Percentiles rank a stretch among this genome's conserved stretches.
Evolutionary conservation across 768 basidiomycete genomes (phyloP).

Genomic region (Baorangia bicolor): DNA sequence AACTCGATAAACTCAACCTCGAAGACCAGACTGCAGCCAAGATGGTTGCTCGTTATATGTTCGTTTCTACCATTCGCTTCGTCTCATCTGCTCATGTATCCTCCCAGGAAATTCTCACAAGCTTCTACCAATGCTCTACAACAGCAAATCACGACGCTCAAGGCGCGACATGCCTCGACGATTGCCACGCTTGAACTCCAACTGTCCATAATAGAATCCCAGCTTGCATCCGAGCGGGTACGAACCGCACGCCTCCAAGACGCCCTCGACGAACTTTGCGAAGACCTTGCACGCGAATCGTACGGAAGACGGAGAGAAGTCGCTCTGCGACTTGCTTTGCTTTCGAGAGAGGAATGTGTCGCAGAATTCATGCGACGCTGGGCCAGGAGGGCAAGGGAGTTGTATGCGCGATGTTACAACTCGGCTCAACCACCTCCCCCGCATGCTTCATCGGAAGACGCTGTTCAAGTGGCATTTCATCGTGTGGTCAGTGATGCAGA

Average conservation of each 20-base stretch:
- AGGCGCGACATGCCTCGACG: conserved; percentile 62
- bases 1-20: conserved; percentile 53
- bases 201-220: conserved; percentile 42
- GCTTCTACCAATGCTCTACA: conserved; percentile 67
- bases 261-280: conserved; percentile 67
- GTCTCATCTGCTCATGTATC: not conserved
- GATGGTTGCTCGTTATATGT: conserved; percentile 88
- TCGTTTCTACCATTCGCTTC: conserved; percentile 22
- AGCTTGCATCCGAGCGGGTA: conserved; percentile 43
- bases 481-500: conserved; percentile 37
- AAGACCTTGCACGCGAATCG: conserved; percentile 67
- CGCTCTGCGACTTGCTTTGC: conserved; percentile 56
- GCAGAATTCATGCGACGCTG: conserved; percentile 55
- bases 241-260: conserved; percentile 51
- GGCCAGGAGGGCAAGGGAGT: conserved; percentile 52
- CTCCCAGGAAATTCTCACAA: conserved; percentile 78
- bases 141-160: conserved; percentile 54
- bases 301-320: conserved; percentile 76
- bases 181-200: conserved; percentile 54
- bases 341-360: conserved; percentile 63
- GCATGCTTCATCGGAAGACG: conserved; percentile 10
- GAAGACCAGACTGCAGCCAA: conserved; percentile 78
- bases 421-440: not conserved
- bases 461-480: conserved; percentile 29
- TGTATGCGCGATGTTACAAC: conserved; percentile 28